phyloP scores from a whole-genome alignment of 495 filamentous ascomycete genomes.

The Tuber aestivum region DNA sequence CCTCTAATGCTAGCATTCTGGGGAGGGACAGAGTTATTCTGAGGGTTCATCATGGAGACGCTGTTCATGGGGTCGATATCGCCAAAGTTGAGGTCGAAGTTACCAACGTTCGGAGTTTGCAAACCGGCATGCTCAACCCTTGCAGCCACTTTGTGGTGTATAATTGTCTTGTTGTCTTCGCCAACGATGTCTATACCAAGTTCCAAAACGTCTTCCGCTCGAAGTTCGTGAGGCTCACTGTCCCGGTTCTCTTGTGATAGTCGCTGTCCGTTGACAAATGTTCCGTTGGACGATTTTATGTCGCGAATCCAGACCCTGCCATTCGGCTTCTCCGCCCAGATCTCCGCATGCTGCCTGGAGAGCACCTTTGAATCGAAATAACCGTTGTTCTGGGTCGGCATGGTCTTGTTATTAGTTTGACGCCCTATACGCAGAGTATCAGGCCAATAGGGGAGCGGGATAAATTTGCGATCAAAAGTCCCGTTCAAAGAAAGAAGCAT shows the following conservation, averaged over 20 bases:
- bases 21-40: conserved; percentile 52
- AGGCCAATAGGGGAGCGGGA: conserved; percentile 79
- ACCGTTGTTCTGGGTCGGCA: conserved; percentile 81
- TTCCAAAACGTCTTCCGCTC: conserved; percentile 81
- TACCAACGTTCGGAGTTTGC: conserved; percentile 45
- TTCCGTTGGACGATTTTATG: conserved; percentile 96
- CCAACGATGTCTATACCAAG: conserved; percentile 96
- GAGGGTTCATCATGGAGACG: conserved; percentile 59
- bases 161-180: conserved; percentile 95
- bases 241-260: conserved; percentile 89
- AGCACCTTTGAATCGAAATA: conserved; percentile 98
- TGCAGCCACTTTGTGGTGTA: conserved; percentile 95
- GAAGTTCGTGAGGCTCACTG: conserved; percentile 86
- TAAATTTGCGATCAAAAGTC: conserved; percentile 94
- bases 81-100: conserved; percentile 73
- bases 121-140: conserved; percentile 92
- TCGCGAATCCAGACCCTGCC: conserved; percentile 95
- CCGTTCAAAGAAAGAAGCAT: conserved; percentile 82
- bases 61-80: conserved; percentile 71
- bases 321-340: conserved; percentile 75
- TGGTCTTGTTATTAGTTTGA: conserved; percentile 92
- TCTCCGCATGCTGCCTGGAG: conserved; percentile 89
- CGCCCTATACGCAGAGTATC: conserved; percentile 88
- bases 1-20: conserved; percentile 57
- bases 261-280: conserved; percentile 90